These are phyloP conservation scores for Penicillium bovifimosum DNA, from an alignment of 495 filamentous ascomycete species.

Conservation along the genomic window DNA sequence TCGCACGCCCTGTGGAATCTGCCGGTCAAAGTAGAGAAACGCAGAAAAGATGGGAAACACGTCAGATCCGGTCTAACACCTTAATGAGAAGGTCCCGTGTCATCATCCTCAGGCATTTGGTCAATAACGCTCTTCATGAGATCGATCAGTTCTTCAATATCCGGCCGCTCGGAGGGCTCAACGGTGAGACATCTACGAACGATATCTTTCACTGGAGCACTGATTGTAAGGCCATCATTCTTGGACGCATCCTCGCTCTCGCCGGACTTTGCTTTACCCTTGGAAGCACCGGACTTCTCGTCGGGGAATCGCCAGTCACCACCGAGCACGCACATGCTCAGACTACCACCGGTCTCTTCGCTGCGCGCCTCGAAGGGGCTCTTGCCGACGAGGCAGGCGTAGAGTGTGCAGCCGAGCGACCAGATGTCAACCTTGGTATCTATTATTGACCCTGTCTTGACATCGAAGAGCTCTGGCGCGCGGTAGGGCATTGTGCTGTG, in stretches of 20 bases:
- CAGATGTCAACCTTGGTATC: conserved; percentile 98
- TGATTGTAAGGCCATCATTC: conserved; percentile 46
- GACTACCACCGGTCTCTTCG: conserved; percentile 90
- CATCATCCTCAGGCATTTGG: conserved; percentile 61
- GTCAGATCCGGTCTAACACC: not conserved
- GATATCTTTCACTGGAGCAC: conserved; percentile 73
- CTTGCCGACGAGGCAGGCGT: conserved; percentile 92
- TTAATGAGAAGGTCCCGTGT: conserved; percentile 26
- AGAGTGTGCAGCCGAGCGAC: conserved; percentile 93
- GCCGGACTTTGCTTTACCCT: conserved; percentile 47
- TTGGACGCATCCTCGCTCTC: conserved; percentile 24
- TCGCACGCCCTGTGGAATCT: conserved; percentile 12
- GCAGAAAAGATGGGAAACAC: not conserved
- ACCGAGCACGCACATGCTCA: conserved; percentile 85
- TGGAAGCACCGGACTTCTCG: conserved; percentile 56
- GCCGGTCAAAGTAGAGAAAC: conserved; percentile 9
- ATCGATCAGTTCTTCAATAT: conserved; percentile 81
- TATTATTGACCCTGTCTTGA: conserved; percentile 85
- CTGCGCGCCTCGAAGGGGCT: conserved; percentile 92
- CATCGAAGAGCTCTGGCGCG: conserved; percentile 95
- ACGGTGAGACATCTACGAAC: conserved; percentile 84
- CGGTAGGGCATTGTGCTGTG: conserved; percentile 98
- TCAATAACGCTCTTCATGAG: conserved; percentile 72
- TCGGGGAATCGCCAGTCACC: conserved; percentile 95
- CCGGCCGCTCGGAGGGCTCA: conserved; percentile 86